These are phyloP conservation scores for Penicillium sp. DNA, from an alignment of 2,329 filamentous ascomycete genomes.

Conservation along the genomic window DNA sequence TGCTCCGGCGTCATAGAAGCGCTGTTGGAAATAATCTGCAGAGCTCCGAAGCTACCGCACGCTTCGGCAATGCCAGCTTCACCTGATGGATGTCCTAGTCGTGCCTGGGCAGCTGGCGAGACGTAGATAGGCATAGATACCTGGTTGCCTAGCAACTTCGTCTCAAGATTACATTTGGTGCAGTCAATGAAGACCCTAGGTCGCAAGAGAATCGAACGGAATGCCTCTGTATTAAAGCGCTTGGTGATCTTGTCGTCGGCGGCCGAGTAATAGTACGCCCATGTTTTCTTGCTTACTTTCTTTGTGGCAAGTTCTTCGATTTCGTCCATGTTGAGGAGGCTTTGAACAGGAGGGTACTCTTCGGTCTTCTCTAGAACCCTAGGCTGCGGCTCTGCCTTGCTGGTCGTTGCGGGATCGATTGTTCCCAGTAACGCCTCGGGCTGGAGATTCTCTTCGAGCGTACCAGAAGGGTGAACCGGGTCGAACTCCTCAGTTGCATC, in stretches of 20 bases:
- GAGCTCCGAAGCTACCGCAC: slow-evolving; percentile 71
- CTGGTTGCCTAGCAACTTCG: slow-evolving; percentile 71
- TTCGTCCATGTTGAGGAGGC: slow-evolving; percentile 81
- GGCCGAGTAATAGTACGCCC: slow-evolving; percentile 92
- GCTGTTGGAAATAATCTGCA: slow-evolving; percentile 87
- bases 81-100: slow-evolving; percentile 79
- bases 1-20: slow-evolving; percentile 88
- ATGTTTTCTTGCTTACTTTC: slow-evolving; percentile 78
- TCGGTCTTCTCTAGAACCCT: slow-evolving; percentile 52
- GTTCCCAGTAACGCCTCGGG: slow-evolving; percentile 72
- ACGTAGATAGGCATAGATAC: slow-evolving; percentile 80
- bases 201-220: slow-evolving; percentile 73
- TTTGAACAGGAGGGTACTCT: slow-evolving; percentile 40
- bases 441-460: slow-evolving; percentile 78
- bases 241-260: slow-evolving; percentile 72
- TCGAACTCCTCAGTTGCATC: slow-evolving; percentile 94
- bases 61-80: slow-evolving; percentile 83
- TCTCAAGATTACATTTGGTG: slow-evolving; percentile 73
- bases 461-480: slow-evolving; percentile 85
- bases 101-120: slow-evolving; percentile 84
- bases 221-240: slow-evolving; percentile 22
- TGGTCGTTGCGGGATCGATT: slow-evolving; percentile 71
- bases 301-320: slow-evolving; percentile 79
- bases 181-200: slow-evolving; percentile 88
- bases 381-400: slow-evolving; percentile 48